Evolutionary conservation across 108 stramenopile species (phyloP).

Genomic region (Discostella pseudostelligera): DNA sequence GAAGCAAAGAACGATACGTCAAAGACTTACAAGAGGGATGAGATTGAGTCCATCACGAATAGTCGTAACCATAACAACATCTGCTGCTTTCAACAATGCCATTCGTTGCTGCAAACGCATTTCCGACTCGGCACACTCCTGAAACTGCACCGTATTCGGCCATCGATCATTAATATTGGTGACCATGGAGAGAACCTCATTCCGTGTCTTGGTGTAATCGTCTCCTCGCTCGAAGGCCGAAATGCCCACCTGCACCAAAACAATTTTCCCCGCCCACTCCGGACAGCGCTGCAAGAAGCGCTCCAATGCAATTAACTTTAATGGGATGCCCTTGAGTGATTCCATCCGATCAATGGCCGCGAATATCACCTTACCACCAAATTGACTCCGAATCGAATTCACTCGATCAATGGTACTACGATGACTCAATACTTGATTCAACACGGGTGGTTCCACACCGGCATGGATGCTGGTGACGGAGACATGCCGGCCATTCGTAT

Average conservation of each 20-base stretch:
- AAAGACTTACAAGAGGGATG: constrained; percentile 81
- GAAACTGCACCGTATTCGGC: constrained; percentile 87
- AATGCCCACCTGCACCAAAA: constrained; percentile 94
- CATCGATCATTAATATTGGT: constrained; percentile 81
- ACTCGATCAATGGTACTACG: constrained; percentile 57
- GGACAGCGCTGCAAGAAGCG: constrained; percentile 87
- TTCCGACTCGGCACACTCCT: constrained; percentile 76
- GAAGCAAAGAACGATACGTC: constrained; percentile 43
- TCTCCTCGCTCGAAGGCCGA: constrained; percentile 84
- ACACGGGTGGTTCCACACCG: constrained; percentile 88
- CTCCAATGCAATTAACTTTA: constrained; percentile 95
- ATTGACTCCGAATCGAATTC: constrained; percentile 64
- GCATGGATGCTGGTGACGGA: constrained; percentile 95
- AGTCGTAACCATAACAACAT: constrained; percentile 89
- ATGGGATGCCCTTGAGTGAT: constrained; percentile 92
- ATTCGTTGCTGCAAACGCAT: constrained; percentile 84
- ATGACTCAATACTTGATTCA: constrained; percentile 78
- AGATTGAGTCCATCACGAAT: constrained; percentile 97
- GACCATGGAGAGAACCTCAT: constrained; percentile 81
- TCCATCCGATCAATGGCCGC: constrained; percentile 94
- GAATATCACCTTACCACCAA: constrained; percentile 80
- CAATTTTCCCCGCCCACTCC: constrained; percentile 88
- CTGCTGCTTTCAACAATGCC: constrained; percentile 80
- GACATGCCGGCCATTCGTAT: constrained; percentile 93
- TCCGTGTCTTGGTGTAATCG: constrained; percentile 79